Percentiles rank a stretch among this genome's conserved stretches.
phyloP scores from a whole-genome alignment of 257 asterid species.

The Solanum rostratum region DNA sequence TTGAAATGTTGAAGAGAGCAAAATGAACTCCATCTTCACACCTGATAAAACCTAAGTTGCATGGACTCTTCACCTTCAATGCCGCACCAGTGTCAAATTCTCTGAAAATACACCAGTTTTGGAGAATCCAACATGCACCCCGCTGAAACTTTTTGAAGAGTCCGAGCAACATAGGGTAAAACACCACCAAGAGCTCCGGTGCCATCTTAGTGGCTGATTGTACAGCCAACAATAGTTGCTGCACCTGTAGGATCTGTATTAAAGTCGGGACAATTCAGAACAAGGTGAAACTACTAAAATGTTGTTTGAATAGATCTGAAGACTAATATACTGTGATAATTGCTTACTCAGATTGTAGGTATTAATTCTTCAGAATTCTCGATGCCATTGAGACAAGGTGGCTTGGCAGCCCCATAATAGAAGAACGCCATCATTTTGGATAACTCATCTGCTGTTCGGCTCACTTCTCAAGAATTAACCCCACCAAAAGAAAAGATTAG shows the following conservation, averaged over 20 bases:
- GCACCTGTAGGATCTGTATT: neutral
- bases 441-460: slow-evolving; percentile 71
- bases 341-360: slow-evolving; percentile 26
- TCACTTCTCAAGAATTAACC: slow-evolving; percentile 23
- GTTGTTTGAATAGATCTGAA: neutral
- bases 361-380: slow-evolving; percentile 40
- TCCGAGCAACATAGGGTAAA: neutral
- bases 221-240: neutral
- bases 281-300: neutral
- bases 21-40: neutral
- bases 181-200: neutral
- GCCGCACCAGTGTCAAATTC: no score
- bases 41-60: neutral
- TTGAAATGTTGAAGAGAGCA: neutral
- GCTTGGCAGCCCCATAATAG: slow-evolving; percentile 83
- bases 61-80: no score
- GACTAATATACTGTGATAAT: neutral
- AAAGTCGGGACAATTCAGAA: neutral
- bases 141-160: no score
- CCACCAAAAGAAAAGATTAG: neutral
- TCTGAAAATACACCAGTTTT: no score
- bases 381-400: slow-evolving; percentile 46
- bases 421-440: slow-evolving; percentile 92
- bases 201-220: neutral
- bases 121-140: no score